Evolutionary conservation across 139 green algal species (phyloP).

Genomic region (Haematococcus lacustris): DNA sequence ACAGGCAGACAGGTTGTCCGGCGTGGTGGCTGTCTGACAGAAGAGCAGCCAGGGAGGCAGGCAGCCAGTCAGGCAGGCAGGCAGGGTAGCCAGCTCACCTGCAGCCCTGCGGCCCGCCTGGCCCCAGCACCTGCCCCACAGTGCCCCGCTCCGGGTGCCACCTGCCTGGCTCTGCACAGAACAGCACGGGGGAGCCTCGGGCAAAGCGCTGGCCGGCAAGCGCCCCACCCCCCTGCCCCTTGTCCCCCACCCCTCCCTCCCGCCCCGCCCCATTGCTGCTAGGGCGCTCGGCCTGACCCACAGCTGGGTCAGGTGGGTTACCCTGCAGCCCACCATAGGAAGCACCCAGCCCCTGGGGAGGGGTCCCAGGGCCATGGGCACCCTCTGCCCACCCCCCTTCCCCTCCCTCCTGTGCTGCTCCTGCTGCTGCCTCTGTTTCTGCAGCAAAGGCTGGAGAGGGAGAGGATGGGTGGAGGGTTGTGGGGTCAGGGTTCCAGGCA

Average conservation of each 20-base stretch:
- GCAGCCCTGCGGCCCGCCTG: slow-evolving; percentile 4
- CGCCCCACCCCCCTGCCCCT: neutral
- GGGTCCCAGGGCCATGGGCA: neutral
- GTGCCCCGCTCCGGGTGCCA: slow-evolving; percentile 27
- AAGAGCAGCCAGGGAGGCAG: neutral
- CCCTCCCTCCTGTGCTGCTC: neutral
- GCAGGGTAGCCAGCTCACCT: slow-evolving; percentile 10
- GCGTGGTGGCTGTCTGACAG: neutral
- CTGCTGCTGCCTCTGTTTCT: neutral
- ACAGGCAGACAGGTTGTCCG: neutral
- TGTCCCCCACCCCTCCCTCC: neutral
- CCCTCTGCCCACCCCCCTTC: neutral
- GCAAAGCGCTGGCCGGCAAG: slow-evolving; percentile 12
- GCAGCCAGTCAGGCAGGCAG: slow-evolving; percentile 4
- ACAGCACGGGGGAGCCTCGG: slow-evolving; percentile 26
- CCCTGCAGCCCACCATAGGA: neutral
- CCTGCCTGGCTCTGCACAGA: slow-evolving; percentile 3
- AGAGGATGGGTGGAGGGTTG: neutral
- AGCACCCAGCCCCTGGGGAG: neutral
- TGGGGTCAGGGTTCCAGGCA: neutral
- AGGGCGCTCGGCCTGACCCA: neutral
- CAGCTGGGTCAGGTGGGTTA: neutral
- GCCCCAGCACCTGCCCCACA: slow-evolving; percentile 14
- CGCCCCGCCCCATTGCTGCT: neutral
- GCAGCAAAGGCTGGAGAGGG: neutral